phyloP scores from a whole-genome alignment of 2,329 filamentous ascomycete species.

The Colletotrichum euphorbiae region DNA sequence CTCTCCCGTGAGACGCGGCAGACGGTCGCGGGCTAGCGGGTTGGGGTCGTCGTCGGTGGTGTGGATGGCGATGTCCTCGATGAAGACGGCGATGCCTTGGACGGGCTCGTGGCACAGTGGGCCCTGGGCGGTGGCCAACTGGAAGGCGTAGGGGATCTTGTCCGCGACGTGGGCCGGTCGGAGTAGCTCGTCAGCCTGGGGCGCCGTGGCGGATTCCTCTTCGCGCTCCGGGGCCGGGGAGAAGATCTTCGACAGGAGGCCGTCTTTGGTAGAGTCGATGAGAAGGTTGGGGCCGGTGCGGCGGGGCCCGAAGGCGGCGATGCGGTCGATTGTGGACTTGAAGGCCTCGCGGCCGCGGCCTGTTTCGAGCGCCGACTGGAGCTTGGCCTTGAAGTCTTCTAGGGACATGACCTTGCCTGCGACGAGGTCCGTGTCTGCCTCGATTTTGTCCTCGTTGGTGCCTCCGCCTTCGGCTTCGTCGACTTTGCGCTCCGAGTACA shows the following conservation, averaged over 20 bases:
- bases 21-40: slow-evolving; percentile 70
- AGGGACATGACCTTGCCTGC: slow-evolving; percentile 74
- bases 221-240: slow-evolving; percentile 43
- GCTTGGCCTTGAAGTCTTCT: slow-evolving; percentile 80
- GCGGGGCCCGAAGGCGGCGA: slow-evolving; percentile 90
- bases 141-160: slow-evolving; percentile 94
- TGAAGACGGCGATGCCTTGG: slow-evolving; percentile 90
- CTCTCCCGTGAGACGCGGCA: slow-evolving; percentile 89
- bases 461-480: slow-evolving; percentile 51
- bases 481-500: slow-evolving; percentile 77
- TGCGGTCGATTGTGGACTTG: slow-evolving; percentile 80
- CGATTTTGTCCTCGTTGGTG: slow-evolving; percentile 49
- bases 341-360: slow-evolving; percentile 82
- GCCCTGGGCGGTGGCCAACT: slow-evolving; percentile 88
- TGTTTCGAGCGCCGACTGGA: slow-evolving; percentile 75
- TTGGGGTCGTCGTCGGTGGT: slow-evolving; percentile 60
- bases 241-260: slow-evolving; percentile 79
- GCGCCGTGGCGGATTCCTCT: slow-evolving; percentile 44
- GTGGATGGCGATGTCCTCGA: slow-evolving; percentile 79
- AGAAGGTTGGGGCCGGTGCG: slow-evolving; percentile 89
- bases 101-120: slow-evolving; percentile 93
- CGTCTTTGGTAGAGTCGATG: slow-evolving; percentile 81
- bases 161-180: slow-evolving; percentile 80
- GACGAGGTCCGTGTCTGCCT: slow-evolving; percentile 65
- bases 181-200: slow-evolving; percentile 61